These are phyloP conservation scores for Plantago lanceolata DNA, from an alignment of 305 asterid species.

Conservation along the genomic window DNA sequence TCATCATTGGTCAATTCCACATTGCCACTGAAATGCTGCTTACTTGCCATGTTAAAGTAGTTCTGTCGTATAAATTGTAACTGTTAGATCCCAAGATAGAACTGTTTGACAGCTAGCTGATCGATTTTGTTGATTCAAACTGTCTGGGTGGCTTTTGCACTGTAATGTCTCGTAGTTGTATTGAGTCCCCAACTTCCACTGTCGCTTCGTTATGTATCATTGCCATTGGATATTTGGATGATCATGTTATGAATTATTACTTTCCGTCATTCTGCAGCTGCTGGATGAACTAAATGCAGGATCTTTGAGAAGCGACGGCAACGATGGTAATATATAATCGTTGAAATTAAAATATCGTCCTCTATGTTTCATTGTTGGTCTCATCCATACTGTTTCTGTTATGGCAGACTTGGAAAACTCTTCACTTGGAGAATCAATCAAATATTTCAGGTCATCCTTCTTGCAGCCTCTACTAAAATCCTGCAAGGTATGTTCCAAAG, in stretches of 20 bases:
- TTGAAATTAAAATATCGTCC: conserved; percentile 4
- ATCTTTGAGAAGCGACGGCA: conserved; percentile 45
- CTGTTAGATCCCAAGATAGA: neutral
- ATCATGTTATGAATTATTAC: conserved; percentile 18
- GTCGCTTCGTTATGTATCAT: too few species aligned
- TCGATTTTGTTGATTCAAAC: too few species aligned
- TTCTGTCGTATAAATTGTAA: neutral
- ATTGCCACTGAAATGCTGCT: neutral
- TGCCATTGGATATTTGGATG: neutral
- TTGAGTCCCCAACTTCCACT: neutral
- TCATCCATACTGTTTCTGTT: conserved; percentile 12
- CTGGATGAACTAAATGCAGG: conserved; percentile 73
- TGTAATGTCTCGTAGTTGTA: neutral
- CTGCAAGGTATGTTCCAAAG: conserved; percentile 63
- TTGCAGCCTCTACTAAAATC: conserved; percentile 83
- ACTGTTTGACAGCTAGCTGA: too few species aligned
- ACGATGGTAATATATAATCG: conserved; percentile 39
- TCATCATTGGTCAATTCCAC: neutral
- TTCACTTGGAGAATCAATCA: conserved; percentile 67
- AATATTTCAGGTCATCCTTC: conserved; percentile 67
- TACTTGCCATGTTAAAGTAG: neutral
- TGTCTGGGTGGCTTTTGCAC: too few species aligned
- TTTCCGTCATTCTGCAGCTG: conserved; percentile 47
- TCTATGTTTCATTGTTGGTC: conserved; percentile 15
- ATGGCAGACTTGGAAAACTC: conserved; percentile 70